Base-by-base conservation (phyloP, 805 yeast genomes). In the Candida sanyiensis region DNA sequence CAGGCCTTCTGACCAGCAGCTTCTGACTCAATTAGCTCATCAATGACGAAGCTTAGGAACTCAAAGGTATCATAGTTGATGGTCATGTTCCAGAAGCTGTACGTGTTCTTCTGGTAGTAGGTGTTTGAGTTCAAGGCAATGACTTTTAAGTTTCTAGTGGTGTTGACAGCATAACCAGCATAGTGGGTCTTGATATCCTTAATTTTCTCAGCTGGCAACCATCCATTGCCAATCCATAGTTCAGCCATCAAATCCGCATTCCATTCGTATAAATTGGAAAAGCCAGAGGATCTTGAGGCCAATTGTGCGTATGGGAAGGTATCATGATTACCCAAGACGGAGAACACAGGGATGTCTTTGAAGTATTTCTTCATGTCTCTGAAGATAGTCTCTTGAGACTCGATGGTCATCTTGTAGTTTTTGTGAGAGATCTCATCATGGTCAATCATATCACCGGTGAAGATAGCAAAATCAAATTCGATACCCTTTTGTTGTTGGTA, bases 391-490 rank as follows among this genome's bases (percentile, higher is more conserved):
- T 65, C 67, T 55, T 80, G 84, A n/a, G 81, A 77, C 35, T 47
- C 45, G 40, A 66, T 62, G 25, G 80, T 72, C 46, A 67, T 63
- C 32, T 75, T 68, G 45, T 54, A 58, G 32, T 72, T 64, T 34
- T 71, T 70, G 50, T 70, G 67, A 33, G 67, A 65, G 10, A 63
- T 51, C 22, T 71, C 75, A 48, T 74, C 79, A 52, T 81, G 89
- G 55, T 81, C 87, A 38, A 80, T 81, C 54, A 80, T 65, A 52
- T 81, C 89, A 40, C 88, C 88, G 5, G 87, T 81, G 65, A 81
- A 81, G 27, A 81, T 58, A 3, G 81, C 69, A 52, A 80, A 80
- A 37, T 77, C 80, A 49, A 71, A 80, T 7, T 63, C 49, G 26
- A 67, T 44, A 28, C 62, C 51, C 9, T 57, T 48, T 12, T 56